These are phyloP conservation scores for Candida verbasci DNA, from an alignment of 805 yeast genomes.

Conservation along the genomic window DNA sequence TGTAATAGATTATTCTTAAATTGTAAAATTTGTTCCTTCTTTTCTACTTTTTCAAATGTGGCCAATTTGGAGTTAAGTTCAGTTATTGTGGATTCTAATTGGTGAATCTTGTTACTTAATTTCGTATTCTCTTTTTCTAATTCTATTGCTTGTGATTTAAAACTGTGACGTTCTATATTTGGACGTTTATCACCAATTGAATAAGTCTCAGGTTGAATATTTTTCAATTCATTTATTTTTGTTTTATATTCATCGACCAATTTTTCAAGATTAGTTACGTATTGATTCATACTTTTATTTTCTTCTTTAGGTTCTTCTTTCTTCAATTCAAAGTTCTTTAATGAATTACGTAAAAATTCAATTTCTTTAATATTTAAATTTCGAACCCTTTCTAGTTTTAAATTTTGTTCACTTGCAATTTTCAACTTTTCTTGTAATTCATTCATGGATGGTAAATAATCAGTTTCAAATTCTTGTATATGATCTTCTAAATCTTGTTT, in stretches of 20 bases:
- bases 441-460: constrained; percentile 10
- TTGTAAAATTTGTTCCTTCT: constrained; percentile 48
- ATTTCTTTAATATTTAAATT: constrained; percentile 55
- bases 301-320: constrained; percentile 18
- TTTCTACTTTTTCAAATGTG: constrained; percentile 16
- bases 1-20: constrained; percentile 62
- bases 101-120: constrained; percentile 31
- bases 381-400: constrained; percentile 42
- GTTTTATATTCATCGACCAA: constrained; percentile 54
- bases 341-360: constrained; percentile 50
- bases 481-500: constrained; percentile 13
- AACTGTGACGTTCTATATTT: constrained; percentile 8
- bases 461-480: constrained; percentile 10
- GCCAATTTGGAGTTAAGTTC: constrained; percentile 33
- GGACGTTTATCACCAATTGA: constrained; percentile 10
- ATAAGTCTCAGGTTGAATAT: constrained; percentile 26
- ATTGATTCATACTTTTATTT: constrained; percentile 29
- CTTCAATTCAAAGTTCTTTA: constrained; percentile 44
- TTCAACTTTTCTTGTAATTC: constrained; percentile 8
- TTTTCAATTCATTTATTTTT: constrained; percentile 43
- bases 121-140: constrained; percentile 40
- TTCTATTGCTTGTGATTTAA: constrained; percentile 13
- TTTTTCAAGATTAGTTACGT: constrained; percentile 38
- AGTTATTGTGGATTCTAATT: constrained; percentile 30
- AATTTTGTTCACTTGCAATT: constrained; percentile 10